These are phyloP conservation scores for Dactylis glomerata DNA, from an alignment of 176 grass and related monocot genomes.

Conservation along the genomic window DNA sequence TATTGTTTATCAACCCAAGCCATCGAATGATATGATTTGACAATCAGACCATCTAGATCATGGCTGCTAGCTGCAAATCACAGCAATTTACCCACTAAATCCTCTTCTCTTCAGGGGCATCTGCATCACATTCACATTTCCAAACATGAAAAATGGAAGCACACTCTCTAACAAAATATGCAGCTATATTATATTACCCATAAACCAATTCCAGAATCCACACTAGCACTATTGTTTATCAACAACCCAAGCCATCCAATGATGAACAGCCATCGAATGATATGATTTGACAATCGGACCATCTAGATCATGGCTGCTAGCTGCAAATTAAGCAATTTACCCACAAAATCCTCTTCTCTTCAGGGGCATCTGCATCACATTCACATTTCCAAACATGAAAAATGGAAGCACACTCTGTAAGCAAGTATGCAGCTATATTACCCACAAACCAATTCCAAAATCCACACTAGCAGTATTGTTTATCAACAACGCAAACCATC, in stretches of 20 bases:
- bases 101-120: not conserved
- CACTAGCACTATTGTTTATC: slow-evolving; percentile 9
- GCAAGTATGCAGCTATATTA: not conserved
- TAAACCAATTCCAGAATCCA: not conserved
- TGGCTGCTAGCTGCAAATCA: too few species aligned
- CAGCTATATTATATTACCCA: not conserved
- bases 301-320: not conserved
- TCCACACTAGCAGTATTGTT: not conserved
- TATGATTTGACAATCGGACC: not conserved
- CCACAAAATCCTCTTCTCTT: not conserved
- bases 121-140: not conserved
- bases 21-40: not conserved
- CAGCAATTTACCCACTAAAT: not conserved
- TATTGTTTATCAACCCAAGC: not conserved
- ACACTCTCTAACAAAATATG: not conserved
- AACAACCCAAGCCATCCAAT: not conserved
- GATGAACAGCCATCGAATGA: not conserved
- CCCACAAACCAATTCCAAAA: not conserved
- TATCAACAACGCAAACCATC: not conserved
- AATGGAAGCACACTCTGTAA: not conserved
- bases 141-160: not conserved
- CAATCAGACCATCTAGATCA: not conserved
- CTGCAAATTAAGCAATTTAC: too few species aligned
- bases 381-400: not conserved
- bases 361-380: not conserved